Percentiles rank a stretch among this genome's conserved stretches.
Conservation (phyloP, 1,284 basidiomycete species). For the Exobasidium rhododendri region DNA sequence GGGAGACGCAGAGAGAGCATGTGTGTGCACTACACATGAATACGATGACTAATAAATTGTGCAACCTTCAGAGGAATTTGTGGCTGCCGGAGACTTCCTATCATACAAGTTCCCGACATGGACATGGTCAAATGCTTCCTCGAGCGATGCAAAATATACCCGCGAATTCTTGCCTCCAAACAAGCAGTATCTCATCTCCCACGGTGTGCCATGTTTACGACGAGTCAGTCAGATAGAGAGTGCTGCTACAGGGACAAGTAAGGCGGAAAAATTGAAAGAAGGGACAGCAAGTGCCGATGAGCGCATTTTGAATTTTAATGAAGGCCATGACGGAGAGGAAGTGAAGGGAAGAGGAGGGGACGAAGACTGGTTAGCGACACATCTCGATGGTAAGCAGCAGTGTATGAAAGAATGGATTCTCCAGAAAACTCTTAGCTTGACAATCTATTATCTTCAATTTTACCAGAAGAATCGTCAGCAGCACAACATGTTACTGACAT, state of each 20-base stretch:
- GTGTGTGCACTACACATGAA: neutral
- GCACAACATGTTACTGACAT: conserved; percentile 26
- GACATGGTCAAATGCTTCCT: conserved; percentile 62
- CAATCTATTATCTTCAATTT: too few relatives aligned
- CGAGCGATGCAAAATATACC: conserved; percentile 60
- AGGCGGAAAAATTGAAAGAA: neutral
- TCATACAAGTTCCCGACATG: conserved; percentile 53
- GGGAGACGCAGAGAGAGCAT: conserved; percentile 4
- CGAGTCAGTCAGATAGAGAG: conserved; percentile 43
- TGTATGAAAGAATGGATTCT: neutral
- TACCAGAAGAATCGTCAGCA: neutral
- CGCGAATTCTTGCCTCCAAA: conserved; percentile 88
- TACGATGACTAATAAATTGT: conserved; percentile 9
- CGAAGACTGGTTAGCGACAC: conserved; percentile 23
- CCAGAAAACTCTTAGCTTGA: conserved; percentile 7
- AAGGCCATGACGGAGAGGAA: conserved; percentile 17
- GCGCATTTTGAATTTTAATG: conserved; percentile 16
- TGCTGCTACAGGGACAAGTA: conserved; percentile 16
- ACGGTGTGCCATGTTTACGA: conserved; percentile 50
- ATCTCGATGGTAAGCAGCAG: conserved; percentile 18
- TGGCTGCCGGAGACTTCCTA: conserved; percentile 51
- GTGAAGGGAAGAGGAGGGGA: conserved; percentile 15
- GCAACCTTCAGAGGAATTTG: conserved; percentile 46
- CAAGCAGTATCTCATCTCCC: conserved; percentile 85
- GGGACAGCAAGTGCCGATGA: conserved; percentile 10